Percentiles rank a stretch among this genome's conserved stretches.
Conservation (phyloP, 2,329 filamentous ascomycete species). For the Fusarium abutilonis region DNA sequence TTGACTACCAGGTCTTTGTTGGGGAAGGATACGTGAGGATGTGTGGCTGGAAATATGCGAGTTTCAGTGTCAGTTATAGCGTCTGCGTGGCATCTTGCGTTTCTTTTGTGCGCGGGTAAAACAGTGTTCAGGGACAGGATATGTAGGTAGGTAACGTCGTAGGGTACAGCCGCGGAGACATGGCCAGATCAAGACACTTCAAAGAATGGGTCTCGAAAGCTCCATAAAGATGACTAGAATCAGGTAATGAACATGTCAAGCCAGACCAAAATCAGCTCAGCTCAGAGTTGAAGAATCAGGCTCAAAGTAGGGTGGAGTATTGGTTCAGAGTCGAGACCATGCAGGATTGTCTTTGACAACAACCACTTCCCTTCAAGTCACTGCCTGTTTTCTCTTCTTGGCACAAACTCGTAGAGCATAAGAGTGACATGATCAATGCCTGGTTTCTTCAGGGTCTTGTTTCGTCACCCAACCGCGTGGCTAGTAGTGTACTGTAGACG, state of each 20-base stretch:
- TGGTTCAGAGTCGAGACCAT: conserved; percentile 29
- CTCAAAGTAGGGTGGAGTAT: conserved; percentile 21
- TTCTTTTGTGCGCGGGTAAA: conserved; percentile 32
- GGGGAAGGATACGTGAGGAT: conserved; percentile 17
- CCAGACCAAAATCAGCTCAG: conserved; percentile 32
- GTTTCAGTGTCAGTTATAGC: conserved; percentile 38
- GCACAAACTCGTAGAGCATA: conserved; percentile 32
- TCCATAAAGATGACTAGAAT: conserved; percentile 22
- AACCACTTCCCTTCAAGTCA: conserved; percentile 18
- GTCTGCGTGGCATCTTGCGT: conserved; percentile 31
- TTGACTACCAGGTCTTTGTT: conserved; percentile 18
- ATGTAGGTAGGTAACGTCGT: conserved; percentile 25
- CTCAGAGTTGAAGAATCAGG: conserved; percentile 15
- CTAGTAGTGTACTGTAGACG: conserved; percentile 10
- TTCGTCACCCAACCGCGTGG: conserved; percentile 38
- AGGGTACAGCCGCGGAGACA: conserved; percentile 18
- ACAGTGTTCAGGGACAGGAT: conserved; percentile 29
- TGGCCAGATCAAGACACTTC: conserved; percentile 20
- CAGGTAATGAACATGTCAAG: conserved; percentile 31
- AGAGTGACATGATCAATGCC: conserved; percentile 38
- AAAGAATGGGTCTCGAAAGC: conserved; percentile 23
- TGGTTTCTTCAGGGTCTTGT: conserved; percentile 29
- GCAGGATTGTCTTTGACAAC: conserved; percentile 18
- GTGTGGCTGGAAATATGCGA: conserved; percentile 41
- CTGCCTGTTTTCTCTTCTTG: conserved; percentile 18